phyloP scores from a whole-genome alignment of 352 stramenopile species.

The Globisporangium okanoganense region DNA sequence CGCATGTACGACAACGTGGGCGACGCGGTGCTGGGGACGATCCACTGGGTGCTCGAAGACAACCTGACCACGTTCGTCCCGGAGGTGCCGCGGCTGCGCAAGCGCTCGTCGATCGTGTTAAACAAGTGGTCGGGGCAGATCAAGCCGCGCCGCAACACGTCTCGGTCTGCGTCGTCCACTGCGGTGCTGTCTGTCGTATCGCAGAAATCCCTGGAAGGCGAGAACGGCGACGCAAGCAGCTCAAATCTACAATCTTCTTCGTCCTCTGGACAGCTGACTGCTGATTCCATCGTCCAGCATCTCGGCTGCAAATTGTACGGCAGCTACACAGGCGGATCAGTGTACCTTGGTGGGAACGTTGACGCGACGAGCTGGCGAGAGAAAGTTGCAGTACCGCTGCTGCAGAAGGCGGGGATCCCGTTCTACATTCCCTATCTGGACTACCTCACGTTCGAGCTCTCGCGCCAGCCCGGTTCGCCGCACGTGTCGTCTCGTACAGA shows the following conservation, averaged over 20 bases:
- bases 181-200: conserved; percentile 43
- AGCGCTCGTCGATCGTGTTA: conserved; percentile 75
- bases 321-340: conserved; percentile 41
- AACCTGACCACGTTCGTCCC: conserved; percentile 36
- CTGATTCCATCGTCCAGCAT: conserved; percentile 38
- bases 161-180: conserved; percentile 58
- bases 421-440: conserved; percentile 77
- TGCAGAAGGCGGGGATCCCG: conserved; percentile 64
- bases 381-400: conserved; percentile 61
- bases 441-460: conserved; percentile 62
- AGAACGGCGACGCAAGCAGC: conserved; percentile 13
- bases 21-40: conserved; percentile 38
- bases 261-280: conserved; percentile 9
- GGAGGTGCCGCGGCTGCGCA: conserved; percentile 52
- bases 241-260: conserved; percentile 1
- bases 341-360: conserved; percentile 79
- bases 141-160: conserved; percentile 41
- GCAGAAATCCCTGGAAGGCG: conserved; percentile 27
- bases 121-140: conserved; percentile 64
- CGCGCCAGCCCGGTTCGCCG: conserved; percentile 29
- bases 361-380: conserved; percentile 71
- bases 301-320: conserved; percentile 40
- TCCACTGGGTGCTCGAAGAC: conserved; percentile 50
- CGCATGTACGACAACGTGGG: conserved; percentile 50
- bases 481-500: conserved; percentile 24